Base-by-base conservation (phyloP, 1,139 yeast species). In the Geotrichum bryndzae region DNA sequence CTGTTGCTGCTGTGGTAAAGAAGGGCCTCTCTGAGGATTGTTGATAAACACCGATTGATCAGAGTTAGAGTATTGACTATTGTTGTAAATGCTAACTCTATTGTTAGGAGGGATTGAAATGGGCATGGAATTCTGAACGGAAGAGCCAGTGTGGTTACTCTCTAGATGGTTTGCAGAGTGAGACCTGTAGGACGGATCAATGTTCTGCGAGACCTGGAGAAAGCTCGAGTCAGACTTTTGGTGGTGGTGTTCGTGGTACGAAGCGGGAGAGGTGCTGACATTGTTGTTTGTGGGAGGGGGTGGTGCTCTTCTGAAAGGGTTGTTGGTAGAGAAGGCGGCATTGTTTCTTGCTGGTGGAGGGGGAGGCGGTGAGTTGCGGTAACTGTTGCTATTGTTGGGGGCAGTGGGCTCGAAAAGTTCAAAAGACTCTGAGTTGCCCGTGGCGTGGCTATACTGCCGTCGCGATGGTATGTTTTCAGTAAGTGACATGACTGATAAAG, bases 231-330 rank as follows among this genome's bases (percentile, higher is more conserved):
- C 29, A 8, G 57, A n/a, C 10, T n/a, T 31, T n/a, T 35, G 41
- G 41, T 13, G 56, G 15, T 33, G 53, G 22, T 25, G 46, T 13
- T 50, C 38, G 11, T 27, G 41, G 27, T 53, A 35, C 18, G 18
- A 35, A 10, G 10, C 18, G 50, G 41, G 33, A 1, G n/a, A 10
- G 15, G 18, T n/a, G 51, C 27, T 27, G 35, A 25, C 6, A 46
- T 23, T 48, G n/a, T 41, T 45, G 50, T 33, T 22, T 15, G 51
- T n/a, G 8, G 57, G 54, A n/a, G 59, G 60, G 6, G 59, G 58
- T 35, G 62, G 54, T 22, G 56, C 51, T 48, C 64, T 54, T 33
- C 64, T 51, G 31, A 61, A 61, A 1, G 64, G 64, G 55, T 61
- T 61, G 51, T 61, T 61, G n/a, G 62, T 56, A 22, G 62, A 60